Base-by-base conservation (phyloP, 2,329 filamentous ascomycete species). In the Epichloe scottii region DNA sequence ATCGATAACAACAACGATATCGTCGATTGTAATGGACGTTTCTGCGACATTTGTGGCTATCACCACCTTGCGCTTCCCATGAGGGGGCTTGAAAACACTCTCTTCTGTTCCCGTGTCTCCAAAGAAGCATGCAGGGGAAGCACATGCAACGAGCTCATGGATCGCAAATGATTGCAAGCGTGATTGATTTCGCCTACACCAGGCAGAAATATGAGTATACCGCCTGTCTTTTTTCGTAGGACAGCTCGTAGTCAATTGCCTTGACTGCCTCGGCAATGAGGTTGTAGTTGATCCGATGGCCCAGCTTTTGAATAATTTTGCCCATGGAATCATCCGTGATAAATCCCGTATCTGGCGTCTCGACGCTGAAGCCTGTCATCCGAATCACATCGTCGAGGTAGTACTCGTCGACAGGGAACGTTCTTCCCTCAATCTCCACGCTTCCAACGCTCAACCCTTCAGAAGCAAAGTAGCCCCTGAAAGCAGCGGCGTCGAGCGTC, bases 21-120 rank as follows among this genome's bases (percentile, higher is more conserved):
- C 93, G 63, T 96, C 90, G 54, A 98, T 98, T 0, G 93, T 98
- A 64, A 98, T 97, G 2, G 93, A 97, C 0, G 93, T 98, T 66
- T 98, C 93, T 2, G 93, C 93, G 2, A 98, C 91, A 61, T 98
- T 98, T 43, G 93, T 98, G 1, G 93, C 88, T 6, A 91, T 87
- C 35, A 98, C 87, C 12, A 98, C 81, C 68, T 98, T 98, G 37
- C 93, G 79, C 68, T 88, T 90, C 0, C 89, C 89, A 3, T 71
- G 66, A 0, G 91, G 90, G 4, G 93, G 14, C 76, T 75, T 30
- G 80, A 76, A 63, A 98, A 98, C 0, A 98, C 93, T 23, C 82
- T 79, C 54, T 87, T 85, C 66, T 98, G 93, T 59, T 97, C 91
- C 2, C 77, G 77, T 10, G 91, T 91, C 60, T 94, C 84, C 1